Percentiles rank a stretch among this genome's conserved stretches.
These are phyloP conservation scores for Suhomyces choctaworum DNA, from an alignment of 1,139 yeast genomes.

Conservation along the genomic window DNA sequence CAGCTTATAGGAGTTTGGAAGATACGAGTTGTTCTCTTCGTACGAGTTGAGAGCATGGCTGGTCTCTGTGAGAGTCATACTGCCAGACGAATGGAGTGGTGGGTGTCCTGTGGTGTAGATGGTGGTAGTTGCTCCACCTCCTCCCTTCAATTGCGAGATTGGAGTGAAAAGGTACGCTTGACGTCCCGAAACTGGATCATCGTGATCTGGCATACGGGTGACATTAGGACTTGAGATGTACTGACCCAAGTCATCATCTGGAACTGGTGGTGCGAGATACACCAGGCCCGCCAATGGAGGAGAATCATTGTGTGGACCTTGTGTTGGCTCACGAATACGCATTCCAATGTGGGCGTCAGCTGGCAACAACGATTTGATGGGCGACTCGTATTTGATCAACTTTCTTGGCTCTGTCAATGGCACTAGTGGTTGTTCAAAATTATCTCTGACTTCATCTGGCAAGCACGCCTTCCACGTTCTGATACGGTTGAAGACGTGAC, in stretches of 20 bases:
- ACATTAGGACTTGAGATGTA: slow-evolving; percentile 54
- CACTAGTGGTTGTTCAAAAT: slow-evolving; percentile 75
- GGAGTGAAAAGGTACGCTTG: slow-evolving; percentile 49
- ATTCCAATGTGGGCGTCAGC: slow-evolving; percentile 69
- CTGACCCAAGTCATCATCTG: slow-evolving; percentile 78
- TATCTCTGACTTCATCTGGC: slow-evolving; percentile 92
- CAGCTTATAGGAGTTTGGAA: slow-evolving; percentile 21
- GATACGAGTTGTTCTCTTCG: slow-evolving; percentile 12
- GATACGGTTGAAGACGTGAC: slow-evolving; percentile 87
- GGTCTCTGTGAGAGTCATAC: slow-evolving; percentile 5
- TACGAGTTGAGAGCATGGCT: slow-evolving; percentile 16
- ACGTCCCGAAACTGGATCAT: slow-evolving; percentile 46
- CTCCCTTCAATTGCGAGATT: slow-evolving; percentile 46
- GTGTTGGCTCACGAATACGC: slow-evolving; percentile 79
- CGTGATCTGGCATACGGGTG: slow-evolving; percentile 58
- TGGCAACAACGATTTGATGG: slow-evolving; percentile 74
- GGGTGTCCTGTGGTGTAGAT: slow-evolving; percentile 22
- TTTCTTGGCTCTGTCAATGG: slow-evolving; percentile 58
- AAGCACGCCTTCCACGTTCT: slow-evolving; percentile 98
- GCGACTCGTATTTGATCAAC: slow-evolving; percentile 76
- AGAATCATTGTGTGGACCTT: slow-evolving; percentile 70
- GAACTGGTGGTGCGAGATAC: slow-evolving; percentile 70
- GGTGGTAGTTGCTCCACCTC: slow-evolving; percentile 32
- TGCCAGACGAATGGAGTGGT: slow-evolving; percentile 15
- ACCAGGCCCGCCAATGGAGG: slow-evolving; percentile 95